Evolutionary conservation across 371 early-diverging fungal species (phyloP), one percentile per base, ranked within the genome.

Genomic region (Rhizopus sp.): DNA sequence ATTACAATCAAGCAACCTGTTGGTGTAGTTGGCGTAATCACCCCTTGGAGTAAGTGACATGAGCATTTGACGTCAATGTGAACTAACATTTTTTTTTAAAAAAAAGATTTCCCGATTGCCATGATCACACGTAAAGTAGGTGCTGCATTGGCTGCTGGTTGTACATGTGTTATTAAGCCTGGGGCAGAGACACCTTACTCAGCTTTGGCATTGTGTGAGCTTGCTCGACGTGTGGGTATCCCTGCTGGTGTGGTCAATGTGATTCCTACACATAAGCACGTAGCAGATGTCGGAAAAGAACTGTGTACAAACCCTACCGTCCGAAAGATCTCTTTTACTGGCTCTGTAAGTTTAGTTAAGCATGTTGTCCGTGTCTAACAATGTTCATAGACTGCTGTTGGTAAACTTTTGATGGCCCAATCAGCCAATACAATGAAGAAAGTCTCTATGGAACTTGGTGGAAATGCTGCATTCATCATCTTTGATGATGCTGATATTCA

Each of bases 391-490:
- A 88, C 89, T 5, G 70, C 69, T 13, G 87, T 89, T 4, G 93
- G 93, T 53, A 90, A 91, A 57, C 56, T 83, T 23, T 69, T 91
- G 53, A 81, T 90, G 87, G 62, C 73, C n/a, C 89, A 88, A 69
- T 74, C 88, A 15, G 70, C 90, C 0, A 69, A 80, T 37, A 90
- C 90, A 5, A 78, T 93, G 72, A 93, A 93, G 76, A 88, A 84
- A 57, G 64, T 91, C 0, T 88, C 92, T 12, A 67, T 93, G 73
- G 93, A 93, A 63, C 68, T 93, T 5, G 93, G 93, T 46, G 93
- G 92, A 51, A 93, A 93, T 59, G 94, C 96, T 8, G 87, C 96
- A 3, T 92, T 93, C 59, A 92, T 96, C 64, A 91, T 94, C 4
- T 95, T 96, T 72, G 92, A 86, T 59, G 89, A 90, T 64, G 92